These are phyloP conservation scores for Zalerion maritima DNA, from an alignment of 495 filamentous ascomycete species.

Conservation along the genomic window DNA sequence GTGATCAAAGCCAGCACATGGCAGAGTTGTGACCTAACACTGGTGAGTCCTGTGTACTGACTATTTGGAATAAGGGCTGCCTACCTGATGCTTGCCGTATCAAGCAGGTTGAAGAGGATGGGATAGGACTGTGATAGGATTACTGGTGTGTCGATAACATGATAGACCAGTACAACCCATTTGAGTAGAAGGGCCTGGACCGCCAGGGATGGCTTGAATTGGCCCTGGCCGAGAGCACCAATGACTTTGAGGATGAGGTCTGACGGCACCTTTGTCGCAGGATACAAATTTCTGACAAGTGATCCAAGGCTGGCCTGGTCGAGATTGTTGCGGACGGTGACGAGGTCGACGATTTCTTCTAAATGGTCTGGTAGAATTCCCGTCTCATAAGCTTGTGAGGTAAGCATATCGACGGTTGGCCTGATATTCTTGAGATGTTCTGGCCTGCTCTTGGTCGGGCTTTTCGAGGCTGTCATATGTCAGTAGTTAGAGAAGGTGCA, in stretches of 20 bases:
- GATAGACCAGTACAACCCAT: constrained; percentile 72
- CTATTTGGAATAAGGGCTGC: constrained; percentile 3
- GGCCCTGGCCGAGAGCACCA: constrained; percentile 62
- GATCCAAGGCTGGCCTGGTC: constrained; percentile 57
- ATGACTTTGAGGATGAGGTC: constrained; percentile 52
- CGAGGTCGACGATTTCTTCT: constrained; percentile 46
- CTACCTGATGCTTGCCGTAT: constrained; percentile 61
- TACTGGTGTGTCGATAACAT: constrained; percentile 49
- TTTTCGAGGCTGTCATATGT: constrained; percentile 27
- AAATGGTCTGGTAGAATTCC: constrained; percentile 50
- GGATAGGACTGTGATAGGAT: constrained; percentile 59
- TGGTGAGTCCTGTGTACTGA: constrained; percentile 17
- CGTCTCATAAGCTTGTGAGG: constrained; percentile 41
- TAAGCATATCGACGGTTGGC: constrained; percentile 31
- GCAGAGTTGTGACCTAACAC: constrained; percentile 45
- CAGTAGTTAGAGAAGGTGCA: not conserved
- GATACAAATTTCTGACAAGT: constrained; percentile 64
- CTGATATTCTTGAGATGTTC: constrained; percentile 25
- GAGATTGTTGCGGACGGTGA: constrained; percentile 51
- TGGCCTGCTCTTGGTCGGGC: constrained; percentile 35
- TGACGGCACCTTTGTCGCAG: constrained; percentile 44
- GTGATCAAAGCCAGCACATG: constrained; percentile 76
- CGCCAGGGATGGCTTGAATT: constrained; percentile 56
- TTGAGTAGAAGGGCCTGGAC: constrained; percentile 55
- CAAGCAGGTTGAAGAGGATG: constrained; percentile 69